These are phyloP conservation scores for Metahyphopichia silvanorum DNA, from an alignment of 805 yeast species.

Conservation along the genomic window DNA sequence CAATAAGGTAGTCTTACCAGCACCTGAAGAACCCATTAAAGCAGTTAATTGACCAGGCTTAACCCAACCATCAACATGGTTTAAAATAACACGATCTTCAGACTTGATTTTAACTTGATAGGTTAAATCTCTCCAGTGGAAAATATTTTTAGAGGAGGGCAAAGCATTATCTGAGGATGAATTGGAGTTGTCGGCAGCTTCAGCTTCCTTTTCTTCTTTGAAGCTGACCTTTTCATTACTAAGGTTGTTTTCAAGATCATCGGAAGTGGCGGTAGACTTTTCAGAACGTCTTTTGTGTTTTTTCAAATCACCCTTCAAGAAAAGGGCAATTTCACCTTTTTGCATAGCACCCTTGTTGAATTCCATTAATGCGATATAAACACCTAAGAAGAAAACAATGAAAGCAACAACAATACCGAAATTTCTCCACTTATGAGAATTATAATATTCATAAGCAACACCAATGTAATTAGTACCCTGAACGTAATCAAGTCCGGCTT, in stretches of 20 bases:
- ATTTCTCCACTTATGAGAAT: constrained; percentile 75
- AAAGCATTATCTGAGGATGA: constrained; percentile 3
- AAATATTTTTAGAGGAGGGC: constrained; percentile 13
- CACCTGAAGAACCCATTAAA: constrained; percentile 84
- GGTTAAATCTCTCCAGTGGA: constrained; percentile 39
- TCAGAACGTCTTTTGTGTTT: constrained; percentile 21
- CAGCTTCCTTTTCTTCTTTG: constrained; percentile 27
- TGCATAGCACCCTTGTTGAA: constrained; percentile 42
- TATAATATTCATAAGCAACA: constrained; percentile 47
- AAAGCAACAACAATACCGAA: constrained; percentile 63
- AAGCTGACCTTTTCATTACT: constrained; percentile 22
- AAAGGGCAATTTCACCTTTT: constrained; percentile 38
- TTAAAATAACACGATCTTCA: constrained; percentile 38
- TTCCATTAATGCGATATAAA: constrained; percentile 34
- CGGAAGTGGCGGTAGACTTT: constrained; percentile 8
- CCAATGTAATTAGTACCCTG: constrained; percentile 57
- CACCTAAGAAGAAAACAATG: constrained; percentile 37
- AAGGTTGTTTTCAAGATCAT: constrained; percentile 17
- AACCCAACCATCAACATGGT: constrained; percentile 58
- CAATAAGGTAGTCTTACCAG: constrained; percentile 77
- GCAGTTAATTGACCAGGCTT: constrained; percentile 82
- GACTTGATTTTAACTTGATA: constrained; percentile 34
- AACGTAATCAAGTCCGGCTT: constrained; percentile 50
- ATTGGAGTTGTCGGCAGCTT: constrained; percentile 6
- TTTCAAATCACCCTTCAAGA: constrained; percentile 24